These are phyloP conservation scores for Chionographis japonica DNA, from an alignment of 106 monocot genomes.

Conservation along the genomic window DNA sequence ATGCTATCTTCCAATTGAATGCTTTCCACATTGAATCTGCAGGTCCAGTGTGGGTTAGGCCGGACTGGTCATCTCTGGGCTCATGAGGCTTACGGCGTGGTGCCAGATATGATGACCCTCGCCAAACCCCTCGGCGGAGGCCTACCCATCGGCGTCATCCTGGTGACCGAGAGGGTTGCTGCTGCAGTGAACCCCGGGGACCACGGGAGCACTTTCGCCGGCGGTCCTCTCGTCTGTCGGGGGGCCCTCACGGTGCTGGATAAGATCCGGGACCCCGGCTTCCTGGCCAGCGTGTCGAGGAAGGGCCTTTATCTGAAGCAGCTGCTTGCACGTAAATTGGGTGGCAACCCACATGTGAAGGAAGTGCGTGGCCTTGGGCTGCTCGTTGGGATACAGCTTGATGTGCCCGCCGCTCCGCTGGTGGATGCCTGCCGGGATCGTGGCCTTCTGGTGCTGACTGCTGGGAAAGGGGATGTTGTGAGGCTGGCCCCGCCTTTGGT, in stretches of 20 bases:
- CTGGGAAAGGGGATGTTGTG: conserved; percentile 82
- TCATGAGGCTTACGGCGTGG: conserved; percentile 57
- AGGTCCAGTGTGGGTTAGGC: conserved; percentile 93
- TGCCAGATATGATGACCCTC: conserved; percentile 88
- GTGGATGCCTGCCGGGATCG: conserved; percentile 59
- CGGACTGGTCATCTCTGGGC: conserved; percentile 86
- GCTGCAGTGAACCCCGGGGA: conserved; percentile 55
- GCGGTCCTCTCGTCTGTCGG: conserved; percentile 67
- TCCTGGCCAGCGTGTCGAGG: conserved; percentile 47
- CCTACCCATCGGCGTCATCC: conserved; percentile 73
- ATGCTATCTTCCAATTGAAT: too few relatives aligned
- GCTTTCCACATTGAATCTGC: not conserved
- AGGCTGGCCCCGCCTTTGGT: conserved; percentile 82
- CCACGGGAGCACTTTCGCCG: conserved; percentile 85
- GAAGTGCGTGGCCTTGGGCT: conserved; percentile 82
- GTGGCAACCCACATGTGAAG: conserved; percentile 46
- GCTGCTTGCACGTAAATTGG: conserved; percentile 40
- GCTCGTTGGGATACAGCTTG: conserved; percentile 75
- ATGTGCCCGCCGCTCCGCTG: conserved; percentile 51
- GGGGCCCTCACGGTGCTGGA: conserved; percentile 68
- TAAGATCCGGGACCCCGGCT: conserved; percentile 60
- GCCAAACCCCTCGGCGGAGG: conserved; percentile 91
- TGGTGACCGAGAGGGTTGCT: conserved; percentile 58
- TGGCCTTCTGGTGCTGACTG: conserved; percentile 78
- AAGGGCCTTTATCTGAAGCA: conserved; percentile 72